Base-by-base conservation (phyloP, 2,329 filamentous ascomycete species). In the Colletotrichum filicis region DNA sequence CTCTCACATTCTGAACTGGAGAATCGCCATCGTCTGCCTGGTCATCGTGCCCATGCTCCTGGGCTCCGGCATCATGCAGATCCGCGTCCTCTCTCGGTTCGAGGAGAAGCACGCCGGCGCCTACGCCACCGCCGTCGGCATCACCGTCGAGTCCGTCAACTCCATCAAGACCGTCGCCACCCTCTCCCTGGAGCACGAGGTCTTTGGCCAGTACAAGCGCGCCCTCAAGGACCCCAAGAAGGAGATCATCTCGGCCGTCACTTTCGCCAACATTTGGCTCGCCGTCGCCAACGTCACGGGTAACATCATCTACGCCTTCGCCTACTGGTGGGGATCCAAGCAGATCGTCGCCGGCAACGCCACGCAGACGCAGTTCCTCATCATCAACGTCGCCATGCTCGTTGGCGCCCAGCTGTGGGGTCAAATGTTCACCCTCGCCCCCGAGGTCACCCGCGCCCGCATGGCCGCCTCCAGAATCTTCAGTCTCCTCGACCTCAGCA, bases 261-360 rank as follows among this genome's bases (percentile, higher is more conserved):
- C 85, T 77, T 84, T 85, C 74, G 87, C 87, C 52, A 92, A 90
- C 78, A 79, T 91, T 16, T 91, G 88, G 85, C 86, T 92, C 8
- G 89, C 91, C 2, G 83, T 92, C 46, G 86, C 90, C 19, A 89
- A 91, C 78, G 88, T 87, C 75, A 84, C 88, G 11, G 89, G 91
- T 24, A 93, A 92, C 77, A 86, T 93, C 63, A 89, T 94, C 30
- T 94, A 95, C 77, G 92, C 92, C 0, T 88, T 95, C 66, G 92
- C 92, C 0, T 95, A 94, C 81, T 95, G 93, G 92, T 95, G 93
- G 92, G 93, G 93, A 4, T 88, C 92, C 0, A 92, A 90, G 76
- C 90, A 91, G 74, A 93, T 95, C 72, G 88, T 91, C 64, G 85
- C 87, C 55, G 92, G 93, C 5, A 83, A 89, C 68, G 92, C 92